Evolutionary conservation across 805 yeast species (phyloP).

Genomic region (Yamadazyma sp.): DNA sequence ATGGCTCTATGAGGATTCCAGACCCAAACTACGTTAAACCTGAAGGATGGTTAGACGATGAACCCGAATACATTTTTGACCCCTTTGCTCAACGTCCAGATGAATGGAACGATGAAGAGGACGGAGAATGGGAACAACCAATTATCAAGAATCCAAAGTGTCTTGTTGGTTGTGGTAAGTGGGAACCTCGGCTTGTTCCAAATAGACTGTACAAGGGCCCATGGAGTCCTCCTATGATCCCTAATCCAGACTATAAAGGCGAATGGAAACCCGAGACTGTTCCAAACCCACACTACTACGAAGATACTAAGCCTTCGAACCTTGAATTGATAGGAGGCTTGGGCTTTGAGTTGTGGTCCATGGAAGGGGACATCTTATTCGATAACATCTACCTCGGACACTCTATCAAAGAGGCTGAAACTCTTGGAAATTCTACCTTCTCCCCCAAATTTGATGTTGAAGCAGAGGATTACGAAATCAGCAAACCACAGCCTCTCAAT

Average conservation of each 20-base stretch:
- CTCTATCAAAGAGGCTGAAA: constrained; percentile 80
- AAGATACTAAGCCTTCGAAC: constrained; percentile 57
- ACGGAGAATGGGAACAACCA: constrained; percentile 82
- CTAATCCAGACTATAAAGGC: constrained; percentile 79
- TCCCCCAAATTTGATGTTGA: constrained; percentile 54
- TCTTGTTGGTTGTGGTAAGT: constrained; percentile 75
- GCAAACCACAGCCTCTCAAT: constrained; percentile 41
- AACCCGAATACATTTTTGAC: constrained; percentile 58
- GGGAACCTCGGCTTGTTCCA: constrained; percentile 65
- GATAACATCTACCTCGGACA: constrained; percentile 87
- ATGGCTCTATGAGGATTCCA: constrained; percentile 54
- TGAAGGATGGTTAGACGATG: constrained; percentile 73
- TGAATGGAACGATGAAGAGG: constrained; percentile 88
- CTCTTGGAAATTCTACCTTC: constrained; percentile 76
- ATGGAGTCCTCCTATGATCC: constrained; percentile 68
- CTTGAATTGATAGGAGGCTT: constrained; percentile 72
- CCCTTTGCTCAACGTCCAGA: constrained; percentile 68
- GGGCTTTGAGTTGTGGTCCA: constrained; percentile 89
- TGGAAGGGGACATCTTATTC: constrained; percentile 71
- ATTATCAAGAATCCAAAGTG: constrained; percentile 74
- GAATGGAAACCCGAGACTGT: constrained; percentile 69
- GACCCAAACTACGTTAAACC: constrained; percentile 74
- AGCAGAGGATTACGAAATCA: constrained; percentile 38
- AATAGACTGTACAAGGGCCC: constrained; percentile 77
- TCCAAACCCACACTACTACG: constrained; percentile 68